A percentile compares a stretch with the other conserved stretches of the same genome.
Conservation (phyloP, 176 grass and related monocot genomes). For the Phyllostachys edulis region DNA sequence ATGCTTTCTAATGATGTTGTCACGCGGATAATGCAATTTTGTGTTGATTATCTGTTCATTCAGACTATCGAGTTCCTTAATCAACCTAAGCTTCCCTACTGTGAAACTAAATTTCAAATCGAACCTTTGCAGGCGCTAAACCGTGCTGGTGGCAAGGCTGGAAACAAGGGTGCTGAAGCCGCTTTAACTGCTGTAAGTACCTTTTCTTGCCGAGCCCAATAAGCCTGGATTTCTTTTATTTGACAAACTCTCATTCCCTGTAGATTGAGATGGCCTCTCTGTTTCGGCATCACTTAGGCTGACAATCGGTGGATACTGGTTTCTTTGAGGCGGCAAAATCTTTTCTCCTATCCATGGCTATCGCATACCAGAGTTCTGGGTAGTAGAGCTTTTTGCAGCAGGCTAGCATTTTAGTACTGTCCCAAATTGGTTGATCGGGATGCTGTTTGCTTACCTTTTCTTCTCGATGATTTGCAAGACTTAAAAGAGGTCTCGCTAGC, state of each 20-base stretch:
- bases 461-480: neutral
- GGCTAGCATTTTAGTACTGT: neutral
- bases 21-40: neutral
- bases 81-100: neutral
- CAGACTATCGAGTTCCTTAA: neutral
- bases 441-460: neutral
- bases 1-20: neutral
- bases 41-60: neutral
- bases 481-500: neutral
- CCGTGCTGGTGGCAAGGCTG: slow-evolving; percentile 90
- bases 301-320: neutral
- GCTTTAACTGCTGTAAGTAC: slow-evolving; percentile 89
- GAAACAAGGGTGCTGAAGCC: slow-evolving; percentile 94
- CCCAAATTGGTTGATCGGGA: neutral
- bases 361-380: neutral
- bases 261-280: slow-evolving; percentile 98
- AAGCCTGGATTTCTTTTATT: neutral
- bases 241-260: slow-evolving; percentile 21
- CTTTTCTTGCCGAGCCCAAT: neutral
- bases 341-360: neutral
- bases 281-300: slow-evolving; percentile 64
- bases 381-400: neutral
- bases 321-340: neutral
- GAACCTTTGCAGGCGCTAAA: slow-evolving; percentile 72
- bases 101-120: neutral